A percentile compares a stretch with the other conserved stretches of the same genome.
phyloP scores from a whole-genome alignment of 176 grass and related monocot species.

The Miscanthus lutarioriparius region DNA sequence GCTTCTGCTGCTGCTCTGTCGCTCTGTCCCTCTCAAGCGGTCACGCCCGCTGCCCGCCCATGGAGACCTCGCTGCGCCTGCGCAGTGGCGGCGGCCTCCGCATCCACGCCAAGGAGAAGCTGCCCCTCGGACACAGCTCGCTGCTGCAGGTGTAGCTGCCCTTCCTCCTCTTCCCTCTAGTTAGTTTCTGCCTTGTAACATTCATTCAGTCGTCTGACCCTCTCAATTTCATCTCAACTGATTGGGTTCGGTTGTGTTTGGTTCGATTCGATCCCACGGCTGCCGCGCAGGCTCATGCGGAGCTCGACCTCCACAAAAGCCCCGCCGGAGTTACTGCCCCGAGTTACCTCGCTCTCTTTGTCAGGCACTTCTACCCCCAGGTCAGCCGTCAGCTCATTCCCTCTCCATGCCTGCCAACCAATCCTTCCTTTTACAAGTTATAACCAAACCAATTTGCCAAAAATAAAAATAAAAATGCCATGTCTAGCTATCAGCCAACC shows the following conservation, averaged over 20 bases:
- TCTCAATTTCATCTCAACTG: background rate
- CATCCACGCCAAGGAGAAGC: slow-evolving; percentile 91
- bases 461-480: background rate
- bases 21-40: background rate
- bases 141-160: slow-evolving; percentile 55
- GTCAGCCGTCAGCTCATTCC: background rate
- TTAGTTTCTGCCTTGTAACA: background rate
- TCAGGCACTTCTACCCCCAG: slow-evolving; percentile 65
- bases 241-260: background rate
- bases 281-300: slow-evolving; percentile 68
- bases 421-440: background rate
- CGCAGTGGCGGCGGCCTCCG: slow-evolving; percentile 55
- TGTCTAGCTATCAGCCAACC: slow-evolving; percentile 61
- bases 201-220: background rate
- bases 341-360: slow-evolving; percentile 56
- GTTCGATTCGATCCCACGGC: no score
- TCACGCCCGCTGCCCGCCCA: background rate
- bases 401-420: background rate
- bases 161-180: background rate
- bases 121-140: slow-evolving; percentile 53
- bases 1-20: background rate
- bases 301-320: slow-evolving; percentile 68
- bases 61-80: slow-evolving; percentile 89
- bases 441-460: background rate
- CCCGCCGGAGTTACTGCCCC: slow-evolving; percentile 25